Base-by-base conservation (phyloP, 139 green algal species). In the Parachlorella kessleri region DNA sequence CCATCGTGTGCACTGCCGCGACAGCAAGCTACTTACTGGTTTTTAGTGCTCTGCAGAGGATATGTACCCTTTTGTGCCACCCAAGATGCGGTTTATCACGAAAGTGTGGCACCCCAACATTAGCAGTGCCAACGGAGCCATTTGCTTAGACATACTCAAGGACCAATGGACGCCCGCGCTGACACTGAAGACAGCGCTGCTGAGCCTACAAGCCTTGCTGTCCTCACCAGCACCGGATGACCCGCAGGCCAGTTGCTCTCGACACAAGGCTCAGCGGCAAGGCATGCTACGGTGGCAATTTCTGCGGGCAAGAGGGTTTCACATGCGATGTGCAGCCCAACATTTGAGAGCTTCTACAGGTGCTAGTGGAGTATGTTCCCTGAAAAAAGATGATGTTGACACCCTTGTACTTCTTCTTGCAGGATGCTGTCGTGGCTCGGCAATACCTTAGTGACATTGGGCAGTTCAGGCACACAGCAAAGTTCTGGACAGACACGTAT, bases 71-170 rank as follows among this genome's bases (percentile, higher is more conserved):
- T 99, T 99, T 86, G 93, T 96, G 63, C 95, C 97, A 2, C 97
- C 97, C n/a, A 98, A 98, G 78, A 99, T 99, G 96, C 85, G 85
- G 4, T 99, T 99, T 75, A 83, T 94, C 6, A 99, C 93, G 6
- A 98, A 98, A 84, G 95, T 98, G 21, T 99, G 98, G 90, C 97
- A 99, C 84, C 97, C 96, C 55, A 99, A 99, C 83, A 90, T 99
- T 24, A 97, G 95, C 88, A 93, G 81, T 72, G 94, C 88, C 36
- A 90, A 97, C 84, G 97, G 97, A 1, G 89, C 86, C 72, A 99
- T 99, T 80, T 99, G 96, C 86, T 85, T 99, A 39, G 97, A 99
- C 76, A 98, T 99, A 63, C 81, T 99, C 39, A 98, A 99, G 82
- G 97, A 99, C 73, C 94, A 98, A 83, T 99, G 97, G 97, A 97